Percentiles rank a stretch among this genome's conserved stretches.
Evolutionary conservation across 257 asterid genomes (phyloP).

Genomic region (Solanum pimpinellifolium): DNA sequence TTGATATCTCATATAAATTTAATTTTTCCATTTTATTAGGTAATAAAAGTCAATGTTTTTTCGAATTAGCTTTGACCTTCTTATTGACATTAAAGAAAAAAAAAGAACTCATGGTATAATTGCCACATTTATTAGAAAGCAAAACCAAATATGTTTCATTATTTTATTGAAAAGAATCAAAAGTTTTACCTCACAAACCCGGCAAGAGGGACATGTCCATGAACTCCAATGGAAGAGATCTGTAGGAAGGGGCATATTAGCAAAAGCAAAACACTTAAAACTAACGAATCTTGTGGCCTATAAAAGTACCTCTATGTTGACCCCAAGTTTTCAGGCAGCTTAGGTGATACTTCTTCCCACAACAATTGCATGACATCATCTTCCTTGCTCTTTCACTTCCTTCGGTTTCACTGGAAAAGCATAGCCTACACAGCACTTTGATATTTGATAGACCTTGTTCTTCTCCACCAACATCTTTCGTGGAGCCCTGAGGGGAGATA

Average conservation of each 20-base stretch:
- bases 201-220: constrained; percentile 95
- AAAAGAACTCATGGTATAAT: neutral
- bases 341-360: constrained; percentile 86
- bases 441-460: constrained; percentile 54
- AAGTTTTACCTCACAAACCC: constrained; percentile 71
- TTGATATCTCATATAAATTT: neutral
- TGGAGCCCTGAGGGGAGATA: constrained; percentile 26
- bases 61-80: neutral
- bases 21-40: neutral
- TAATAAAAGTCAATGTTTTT: neutral
- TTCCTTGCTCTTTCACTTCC: constrained; percentile 80
- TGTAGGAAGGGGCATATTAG: constrained; percentile 21
- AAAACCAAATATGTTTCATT: neutral
- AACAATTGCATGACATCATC: constrained; percentile 79
- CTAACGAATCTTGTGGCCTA: neutral
- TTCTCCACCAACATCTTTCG: constrained; percentile 52
- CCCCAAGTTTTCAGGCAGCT: constrained; percentile 88
- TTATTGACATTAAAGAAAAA: neutral
- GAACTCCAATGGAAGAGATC: constrained; percentile 99
- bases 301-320: constrained; percentile 60
- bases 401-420: constrained; percentile 79
- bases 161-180: constrained; percentile 4
- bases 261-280: neutral
- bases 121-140: neutral
- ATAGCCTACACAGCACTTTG: constrained; percentile 78